phyloP scores from a whole-genome alignment of 495 filamentous ascomycete genomes.

The Lasiosphaeria hispida region DNA sequence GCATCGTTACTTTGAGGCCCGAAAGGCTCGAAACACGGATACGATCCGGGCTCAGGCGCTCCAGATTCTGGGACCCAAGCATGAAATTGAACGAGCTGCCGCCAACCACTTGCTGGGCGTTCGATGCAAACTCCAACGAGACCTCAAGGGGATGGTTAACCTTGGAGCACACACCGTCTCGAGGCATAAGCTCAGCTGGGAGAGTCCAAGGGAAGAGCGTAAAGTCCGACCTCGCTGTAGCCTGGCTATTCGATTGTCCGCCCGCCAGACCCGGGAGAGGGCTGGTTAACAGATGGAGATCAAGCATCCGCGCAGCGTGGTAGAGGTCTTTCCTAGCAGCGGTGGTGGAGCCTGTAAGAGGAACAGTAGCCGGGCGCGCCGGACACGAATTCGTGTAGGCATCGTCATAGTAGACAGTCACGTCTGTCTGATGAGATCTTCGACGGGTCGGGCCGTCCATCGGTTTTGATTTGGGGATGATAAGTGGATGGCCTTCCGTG shows the following conservation, averaged over 20 bases:
- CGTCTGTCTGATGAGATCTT: conserved; percentile 16
- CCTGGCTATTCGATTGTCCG: conserved; percentile 32
- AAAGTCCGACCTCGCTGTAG: conserved; percentile 54
- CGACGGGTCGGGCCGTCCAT: conserved; percentile 17
- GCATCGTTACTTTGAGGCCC: conserved; percentile 74
- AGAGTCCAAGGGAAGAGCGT: conserved; percentile 91
- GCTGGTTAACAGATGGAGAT: conserved; percentile 65
- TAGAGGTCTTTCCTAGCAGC: conserved; percentile 86
- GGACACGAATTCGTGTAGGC: conserved; percentile 58
- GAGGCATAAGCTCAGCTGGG: conserved; percentile 67
- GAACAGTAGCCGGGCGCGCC: conserved; percentile 51
- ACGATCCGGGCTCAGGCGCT: conserved; percentile 59
- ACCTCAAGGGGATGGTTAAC: conserved; percentile 55
- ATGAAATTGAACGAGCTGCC: conserved; percentile 56
- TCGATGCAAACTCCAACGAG: conserved; percentile 77
- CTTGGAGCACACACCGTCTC: conserved; percentile 65
- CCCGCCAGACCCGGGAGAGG: conserved; percentile 30
- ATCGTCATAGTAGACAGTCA: conserved; percentile 34
- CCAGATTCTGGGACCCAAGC: conserved; percentile 45
- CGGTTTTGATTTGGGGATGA: conserved; percentile 61
- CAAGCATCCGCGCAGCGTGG: conserved; percentile 82
- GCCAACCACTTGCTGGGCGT: conserved; percentile 53
- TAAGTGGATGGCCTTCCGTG: conserved; percentile 91
- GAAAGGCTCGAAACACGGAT: conserved; percentile 75
- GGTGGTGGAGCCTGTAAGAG: conserved; percentile 71